Percentiles rank a stretch among this genome's conserved stretches.
Conservation (phyloP, 2,329 filamentous ascomycete species). For the Teratosphaeria gauchensis region DNA sequence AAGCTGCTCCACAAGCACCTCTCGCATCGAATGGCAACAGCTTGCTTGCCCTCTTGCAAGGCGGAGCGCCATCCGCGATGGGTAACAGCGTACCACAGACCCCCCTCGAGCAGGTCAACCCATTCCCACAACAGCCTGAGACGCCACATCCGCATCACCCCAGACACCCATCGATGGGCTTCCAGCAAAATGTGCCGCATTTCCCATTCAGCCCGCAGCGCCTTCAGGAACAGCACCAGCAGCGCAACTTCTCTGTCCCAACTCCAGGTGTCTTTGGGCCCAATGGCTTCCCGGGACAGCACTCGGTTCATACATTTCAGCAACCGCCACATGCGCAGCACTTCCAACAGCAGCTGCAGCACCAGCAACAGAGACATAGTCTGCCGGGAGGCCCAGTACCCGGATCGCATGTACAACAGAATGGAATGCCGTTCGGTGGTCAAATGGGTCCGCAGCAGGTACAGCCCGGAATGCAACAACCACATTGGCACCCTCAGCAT, state of each 20-base stretch:
- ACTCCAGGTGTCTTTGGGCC: slow-evolving; percentile 5
- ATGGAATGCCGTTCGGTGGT: not conserved
- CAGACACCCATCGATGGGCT: slow-evolving; percentile 34
- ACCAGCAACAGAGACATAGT: slow-evolving; percentile 18
- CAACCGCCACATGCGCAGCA: slow-evolving; percentile 5
- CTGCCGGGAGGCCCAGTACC: slow-evolving; percentile 10
- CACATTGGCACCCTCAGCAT: not conserved
- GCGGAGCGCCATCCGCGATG: slow-evolving; percentile 24
- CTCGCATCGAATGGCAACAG: slow-evolving; percentile 34
- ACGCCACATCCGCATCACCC: slow-evolving; percentile 46
- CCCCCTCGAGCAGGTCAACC: slow-evolving; percentile 45
- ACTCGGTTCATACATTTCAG: slow-evolving; percentile 10
- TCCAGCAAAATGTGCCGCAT: slow-evolving; percentile 39
- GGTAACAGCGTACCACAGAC: slow-evolving; percentile 23
- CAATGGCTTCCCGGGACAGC: slow-evolving; percentile 2
- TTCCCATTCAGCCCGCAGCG: slow-evolving; percentile 37
- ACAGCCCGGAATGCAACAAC: not conserved
- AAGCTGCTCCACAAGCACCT: slow-evolving; percentile 16
- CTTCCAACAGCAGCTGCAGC: slow-evolving; percentile 2
- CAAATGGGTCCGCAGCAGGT: not conserved
- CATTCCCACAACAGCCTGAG: slow-evolving; percentile 40
- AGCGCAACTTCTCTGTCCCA: slow-evolving; percentile 10
- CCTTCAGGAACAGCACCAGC: slow-evolving; percentile 26
- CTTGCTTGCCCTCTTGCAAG: slow-evolving; percentile 48
- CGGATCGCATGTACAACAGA: no score